Conservation (phyloP, 306 rosid species). For the Mimosa bimucronata region DNA sequence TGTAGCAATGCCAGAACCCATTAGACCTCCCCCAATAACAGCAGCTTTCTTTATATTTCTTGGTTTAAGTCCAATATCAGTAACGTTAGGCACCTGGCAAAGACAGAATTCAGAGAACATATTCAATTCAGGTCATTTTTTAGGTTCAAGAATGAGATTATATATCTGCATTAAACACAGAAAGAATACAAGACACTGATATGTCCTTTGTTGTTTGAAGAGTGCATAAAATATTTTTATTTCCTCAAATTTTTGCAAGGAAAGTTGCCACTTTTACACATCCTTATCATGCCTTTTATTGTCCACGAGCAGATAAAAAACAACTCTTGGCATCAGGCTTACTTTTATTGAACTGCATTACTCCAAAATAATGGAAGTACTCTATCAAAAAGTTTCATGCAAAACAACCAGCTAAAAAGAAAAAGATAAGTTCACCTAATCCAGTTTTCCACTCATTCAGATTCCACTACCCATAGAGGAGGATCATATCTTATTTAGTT, state of each 20-base stretch:
- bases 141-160: conserved; percentile 23
- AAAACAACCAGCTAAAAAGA: not conserved
- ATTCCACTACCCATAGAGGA: not conserved
- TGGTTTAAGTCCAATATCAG: conserved; percentile 90
- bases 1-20: conserved; percentile 99
- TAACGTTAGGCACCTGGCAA: conserved; percentile 85
- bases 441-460: not conserved
- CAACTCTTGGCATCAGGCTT: not conserved
- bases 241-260: not conserved
- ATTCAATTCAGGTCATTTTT: conserved; percentile 26
- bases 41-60: conserved; percentile 87
- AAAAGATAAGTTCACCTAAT: not conserved
- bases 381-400: not conserved
- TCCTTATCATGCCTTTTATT: not conserved
- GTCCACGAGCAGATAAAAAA: conserved; percentile 8
- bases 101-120: conserved; percentile 14
- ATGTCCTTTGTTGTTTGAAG: conserved; percentile 13
- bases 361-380: not conserved
- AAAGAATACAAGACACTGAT: conserved; percentile 1
- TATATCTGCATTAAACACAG: conserved; percentile 29
- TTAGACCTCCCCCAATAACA: conserved; percentile 95
- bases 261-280: conserved; percentile 17
- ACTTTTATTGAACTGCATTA: conserved; percentile 5
- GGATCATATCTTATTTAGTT: conserved; percentile 36
- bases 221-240: not conserved